phyloP scores from a whole-genome alignment of 441 rosid genomes.

The Erodium moschatum region DNA sequence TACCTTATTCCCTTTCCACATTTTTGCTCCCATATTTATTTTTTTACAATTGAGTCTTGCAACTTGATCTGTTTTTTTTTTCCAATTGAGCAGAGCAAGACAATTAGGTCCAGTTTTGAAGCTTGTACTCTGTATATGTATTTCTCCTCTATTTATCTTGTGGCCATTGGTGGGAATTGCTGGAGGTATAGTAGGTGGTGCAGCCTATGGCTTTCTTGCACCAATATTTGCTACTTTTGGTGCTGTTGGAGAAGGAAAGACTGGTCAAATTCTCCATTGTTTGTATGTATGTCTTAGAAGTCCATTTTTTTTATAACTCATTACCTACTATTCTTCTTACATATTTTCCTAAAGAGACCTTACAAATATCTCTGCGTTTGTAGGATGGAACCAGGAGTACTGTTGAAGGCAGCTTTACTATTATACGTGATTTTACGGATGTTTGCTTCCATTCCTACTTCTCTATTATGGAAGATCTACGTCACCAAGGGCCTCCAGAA shows the following conservation, averaged over 20 bases:
- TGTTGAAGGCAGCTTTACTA: constrained; percentile 18
- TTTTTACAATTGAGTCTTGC: background rate
- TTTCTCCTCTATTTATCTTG: constrained; percentile 21
- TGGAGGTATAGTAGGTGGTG: constrained; percentile 24
- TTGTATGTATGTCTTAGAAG: constrained; percentile 16
- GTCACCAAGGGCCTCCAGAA: constrained; percentile 17
- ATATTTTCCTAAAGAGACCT: background rate
- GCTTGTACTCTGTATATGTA: constrained; percentile 22
- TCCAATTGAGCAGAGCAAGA: constrained; percentile 16
- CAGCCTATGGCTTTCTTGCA: constrained; percentile 21
- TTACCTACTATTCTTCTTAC: background rate
- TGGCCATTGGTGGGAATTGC: constrained; percentile 22
- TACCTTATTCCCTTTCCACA: background rate
- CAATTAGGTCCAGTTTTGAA: constrained; percentile 21
- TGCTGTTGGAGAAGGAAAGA: constrained; percentile 26
- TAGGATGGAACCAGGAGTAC: constrained; percentile 26
- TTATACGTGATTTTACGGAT: constrained; percentile 25
- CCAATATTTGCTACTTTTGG: constrained; percentile 27
- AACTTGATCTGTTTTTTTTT: background rate
- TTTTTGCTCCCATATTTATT: background rate
- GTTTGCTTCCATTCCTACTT: constrained; percentile 23
- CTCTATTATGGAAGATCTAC: constrained; percentile 20
- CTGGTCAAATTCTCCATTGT: constrained; percentile 19
- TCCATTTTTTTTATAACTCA: background rate
- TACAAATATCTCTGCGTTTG: background rate